Base-by-base conservation (phyloP, 2,329 filamentous ascomycete species). In the Alternaria sp. region DNA sequence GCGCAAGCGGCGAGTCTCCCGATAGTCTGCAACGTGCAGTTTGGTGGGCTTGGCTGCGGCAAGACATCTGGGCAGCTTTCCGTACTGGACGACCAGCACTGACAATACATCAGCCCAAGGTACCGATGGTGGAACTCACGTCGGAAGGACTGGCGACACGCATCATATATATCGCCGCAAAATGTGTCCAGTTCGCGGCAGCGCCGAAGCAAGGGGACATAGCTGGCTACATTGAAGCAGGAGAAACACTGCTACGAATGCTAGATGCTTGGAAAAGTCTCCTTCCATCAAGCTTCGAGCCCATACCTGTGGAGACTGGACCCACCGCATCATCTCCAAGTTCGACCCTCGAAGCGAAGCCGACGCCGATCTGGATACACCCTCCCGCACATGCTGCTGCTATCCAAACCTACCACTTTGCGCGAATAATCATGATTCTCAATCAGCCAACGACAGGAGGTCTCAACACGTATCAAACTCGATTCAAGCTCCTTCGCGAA, bases 1-100 rank as follows among this genome's bases (percentile, higher is more conserved):
- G 87, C 50, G 87, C 87, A 40, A 83, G 89, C 59, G 88, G 87
- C 1, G 86, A 87, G 50, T 85, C 84, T 0, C 63, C 46, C 11
- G 83, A 84, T 0, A 86, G 87, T 0, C 77, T 90, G 0, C 82
- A 84, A 32, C 84, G 86, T 59, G 85, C 87, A 1, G 85, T 88
- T 0, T 90, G 88, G 88, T 90, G 88, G 88, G 85, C 86, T 0
- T 90, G 88, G 88, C 77, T 90, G 5, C 81, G 87, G 23, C 88
- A 90, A 71, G 88, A 90, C 69, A 82, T 89, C 0, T 90, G 88
- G 87, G 88, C 86, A 3, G 87, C 88, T 0, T 89, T 89, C 65
- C 82, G 86, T 0, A 87, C 89, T 67, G 81, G 82, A 21, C 79
- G 88, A 6, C 82, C 84, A 4, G 83, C 84, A 7, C 83, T 89